These are phyloP conservation scores for Lonicera japonica DNA, from an alignment of 129 eudicot genomes.

Conservation along the genomic window DNA sequence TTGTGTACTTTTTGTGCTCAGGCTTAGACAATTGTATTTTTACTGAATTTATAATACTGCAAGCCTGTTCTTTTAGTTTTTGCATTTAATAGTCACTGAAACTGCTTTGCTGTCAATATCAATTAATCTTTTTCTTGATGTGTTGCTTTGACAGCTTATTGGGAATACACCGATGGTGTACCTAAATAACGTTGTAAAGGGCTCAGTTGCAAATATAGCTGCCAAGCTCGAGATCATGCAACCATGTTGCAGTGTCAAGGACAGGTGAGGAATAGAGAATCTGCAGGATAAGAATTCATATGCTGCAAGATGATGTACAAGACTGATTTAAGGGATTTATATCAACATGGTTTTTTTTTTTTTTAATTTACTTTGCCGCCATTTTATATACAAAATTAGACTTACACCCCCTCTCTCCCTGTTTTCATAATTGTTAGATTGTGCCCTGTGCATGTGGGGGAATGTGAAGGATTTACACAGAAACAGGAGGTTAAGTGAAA, in stretches of 20 bases:
- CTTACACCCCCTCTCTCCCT: no score
- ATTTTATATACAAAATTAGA: no score
- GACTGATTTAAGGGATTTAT: not conserved
- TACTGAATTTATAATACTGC: no score
- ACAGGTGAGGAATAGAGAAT: slow-evolving; percentile 44
- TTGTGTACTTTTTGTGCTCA: not conserved
- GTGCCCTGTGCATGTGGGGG: no score
- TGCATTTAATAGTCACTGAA: no score
- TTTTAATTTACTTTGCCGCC: no score
- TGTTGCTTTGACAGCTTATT: slow-evolving; percentile 18
- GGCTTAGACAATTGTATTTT: not conserved
- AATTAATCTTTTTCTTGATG: not conserved
- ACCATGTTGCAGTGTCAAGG: slow-evolving; percentile 36
- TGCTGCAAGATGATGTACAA: not conserved
- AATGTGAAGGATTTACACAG: no score
- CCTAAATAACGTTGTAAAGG: slow-evolving; percentile 25
- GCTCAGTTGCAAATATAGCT: slow-evolving; percentile 29
- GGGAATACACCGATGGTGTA: slow-evolving; percentile 34
- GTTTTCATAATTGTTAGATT: no score
- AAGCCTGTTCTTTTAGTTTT: no score
- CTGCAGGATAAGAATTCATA: not conserved
- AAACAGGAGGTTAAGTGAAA: no score
- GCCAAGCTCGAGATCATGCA: slow-evolving; percentile 33
- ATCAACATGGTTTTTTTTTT: no score
- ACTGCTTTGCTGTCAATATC: not conserved